phyloP scores from a whole-genome alignment of 1,284 basidiomycete species.

The Boletus holoroseus region DNA sequence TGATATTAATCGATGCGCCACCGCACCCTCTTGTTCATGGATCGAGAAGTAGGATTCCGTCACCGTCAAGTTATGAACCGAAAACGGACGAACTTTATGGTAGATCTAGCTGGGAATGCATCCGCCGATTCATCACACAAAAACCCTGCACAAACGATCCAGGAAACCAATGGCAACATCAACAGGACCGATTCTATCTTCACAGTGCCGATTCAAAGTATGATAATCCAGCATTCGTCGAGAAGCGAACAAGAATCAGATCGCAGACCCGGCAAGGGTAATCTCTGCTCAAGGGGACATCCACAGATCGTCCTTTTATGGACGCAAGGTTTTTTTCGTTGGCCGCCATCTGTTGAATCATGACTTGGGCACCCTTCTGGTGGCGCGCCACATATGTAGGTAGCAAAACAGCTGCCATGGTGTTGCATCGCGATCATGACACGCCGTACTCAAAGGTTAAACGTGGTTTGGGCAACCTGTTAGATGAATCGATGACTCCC shows the following conservation, averaged over 20 bases:
- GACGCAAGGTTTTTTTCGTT: not conserved
- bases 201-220: not conserved
- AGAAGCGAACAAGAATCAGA: constrained; percentile 5
- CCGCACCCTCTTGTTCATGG: constrained; percentile 10
- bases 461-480: constrained; percentile 4
- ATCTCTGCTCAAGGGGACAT: not conserved
- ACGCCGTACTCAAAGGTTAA: constrained; percentile 5
- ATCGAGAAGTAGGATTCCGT: constrained; percentile 1
- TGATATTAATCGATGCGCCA: constrained; percentile 26
- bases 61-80: not conserved
- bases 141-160: not conserved
- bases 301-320: constrained; percentile 7
- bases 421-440: constrained; percentile 8
- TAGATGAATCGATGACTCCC: constrained; percentile 4
- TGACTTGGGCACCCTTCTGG: constrained; percentile 2
- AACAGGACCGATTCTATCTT: not conserved
- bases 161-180: not conserved
- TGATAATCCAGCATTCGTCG: constrained; percentile 7
- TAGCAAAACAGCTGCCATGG: not conserved
- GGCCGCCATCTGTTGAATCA: not conserved
- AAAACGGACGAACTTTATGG: not conserved
- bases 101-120: constrained; percentile 4
- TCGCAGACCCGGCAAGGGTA: constrained; percentile 5
- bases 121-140: not conserved
- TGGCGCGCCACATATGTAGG: constrained; percentile 19